A percentile compares a stretch with the other conserved stretches of the same genome.
Conservation (phyloP, 2,329 filamentous ascomycete species). For the Colletotrichum sp. region DNA sequence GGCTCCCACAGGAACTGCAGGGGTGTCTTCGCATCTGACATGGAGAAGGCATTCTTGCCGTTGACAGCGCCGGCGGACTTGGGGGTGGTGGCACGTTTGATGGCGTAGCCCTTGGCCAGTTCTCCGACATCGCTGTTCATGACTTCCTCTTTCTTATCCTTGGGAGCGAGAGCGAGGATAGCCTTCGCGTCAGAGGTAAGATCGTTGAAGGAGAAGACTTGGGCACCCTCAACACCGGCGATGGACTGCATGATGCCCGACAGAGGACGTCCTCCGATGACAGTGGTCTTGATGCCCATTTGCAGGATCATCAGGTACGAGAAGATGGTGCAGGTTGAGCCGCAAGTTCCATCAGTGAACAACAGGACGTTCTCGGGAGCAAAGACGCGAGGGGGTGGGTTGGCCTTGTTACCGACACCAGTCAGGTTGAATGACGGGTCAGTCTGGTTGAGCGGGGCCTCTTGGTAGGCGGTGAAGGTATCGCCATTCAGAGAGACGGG, state of each 20-base stretch:
- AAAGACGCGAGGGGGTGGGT: slow-evolving; percentile 52
- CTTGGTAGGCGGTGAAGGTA: slow-evolving; percentile 51
- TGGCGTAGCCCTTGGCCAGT: slow-evolving; percentile 37
- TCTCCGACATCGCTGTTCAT: slow-evolving; percentile 29
- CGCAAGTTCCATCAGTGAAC: slow-evolving; percentile 60
- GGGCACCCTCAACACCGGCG: slow-evolving; percentile 52
- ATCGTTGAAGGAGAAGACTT: slow-evolving; percentile 36
- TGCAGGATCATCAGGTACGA: slow-evolving; percentile 57
- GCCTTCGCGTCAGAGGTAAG: slow-evolving; percentile 31
- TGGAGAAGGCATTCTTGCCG: slow-evolving; percentile 39
- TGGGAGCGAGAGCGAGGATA: slow-evolving; percentile 27
- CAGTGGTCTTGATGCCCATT: slow-evolving; percentile 52
- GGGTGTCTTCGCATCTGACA: slow-evolving; percentile 36
- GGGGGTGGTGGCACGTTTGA: slow-evolving; percentile 29
- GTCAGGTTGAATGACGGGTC: slow-evolving; percentile 43
- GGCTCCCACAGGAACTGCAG: slow-evolving; percentile 51
- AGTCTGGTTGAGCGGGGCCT: slow-evolving; percentile 42
- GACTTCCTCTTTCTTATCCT: slow-evolving; percentile 21
- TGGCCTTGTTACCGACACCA: slow-evolving; percentile 43
- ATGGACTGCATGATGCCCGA: slow-evolving; percentile 53
- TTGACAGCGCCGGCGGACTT: slow-evolving; percentile 33
- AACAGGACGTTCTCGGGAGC: slow-evolving; percentile 56
- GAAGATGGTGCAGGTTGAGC: slow-evolving; percentile 61
- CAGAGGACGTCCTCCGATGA: slow-evolving; percentile 49
- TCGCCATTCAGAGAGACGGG: slow-evolving; percentile 46